Percentiles rank a stretch among this genome's conserved stretches.
Evolutionary conservation across 2,329 filamentous ascomycete species (phyloP).

Genomic region (Lasiodiplodia theobromae): DNA sequence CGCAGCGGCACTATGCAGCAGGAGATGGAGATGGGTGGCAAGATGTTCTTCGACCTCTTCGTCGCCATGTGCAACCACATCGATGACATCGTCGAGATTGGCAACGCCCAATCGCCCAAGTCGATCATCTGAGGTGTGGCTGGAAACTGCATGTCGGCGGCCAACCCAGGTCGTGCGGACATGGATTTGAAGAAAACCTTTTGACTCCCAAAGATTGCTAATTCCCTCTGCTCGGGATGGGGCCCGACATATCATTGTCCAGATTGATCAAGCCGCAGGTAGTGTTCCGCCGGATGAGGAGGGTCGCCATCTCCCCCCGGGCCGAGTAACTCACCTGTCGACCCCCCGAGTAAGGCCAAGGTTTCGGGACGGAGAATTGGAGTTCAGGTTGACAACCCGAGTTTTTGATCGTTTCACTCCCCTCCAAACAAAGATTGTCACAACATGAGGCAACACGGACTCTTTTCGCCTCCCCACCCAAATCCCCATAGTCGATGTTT

Average conservation of each 20-base stretch:
- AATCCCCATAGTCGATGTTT: conserved; percentile 16
- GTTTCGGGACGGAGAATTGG: conserved; percentile 5
- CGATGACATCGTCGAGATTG: conserved; percentile 90
- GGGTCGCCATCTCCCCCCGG: conserved; percentile 16
- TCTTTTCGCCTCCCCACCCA: neutral
- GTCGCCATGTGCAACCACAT: conserved; percentile 98
- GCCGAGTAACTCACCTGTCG: conserved; percentile 1
- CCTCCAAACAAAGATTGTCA: conserved; percentile 23
- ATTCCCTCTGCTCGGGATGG: conserved; percentile 7
- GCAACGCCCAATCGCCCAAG: conserved; percentile 22
- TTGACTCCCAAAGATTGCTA: conserved; percentile 18
- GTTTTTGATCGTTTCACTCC: neutral
- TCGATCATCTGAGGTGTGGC: conserved; percentile 50
- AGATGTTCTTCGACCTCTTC: conserved; percentile 98
- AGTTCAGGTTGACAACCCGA: conserved; percentile 22
- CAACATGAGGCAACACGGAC: conserved; percentile 8
- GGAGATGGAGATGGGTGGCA: conserved; percentile 94
- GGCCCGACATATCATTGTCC: neutral
- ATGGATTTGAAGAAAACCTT: conserved; percentile 5
- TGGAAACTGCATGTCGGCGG: conserved; percentile 4
- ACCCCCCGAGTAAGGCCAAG: neutral
- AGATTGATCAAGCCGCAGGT: conserved; percentile 11
- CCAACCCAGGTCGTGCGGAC: conserved; percentile 5
- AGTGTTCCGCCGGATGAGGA: conserved; percentile 2
- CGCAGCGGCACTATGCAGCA: conserved; percentile 97